Evolutionary conservation across 441 rosid species (phyloP).

Genomic region (Eugenia klotzschiana): DNA sequence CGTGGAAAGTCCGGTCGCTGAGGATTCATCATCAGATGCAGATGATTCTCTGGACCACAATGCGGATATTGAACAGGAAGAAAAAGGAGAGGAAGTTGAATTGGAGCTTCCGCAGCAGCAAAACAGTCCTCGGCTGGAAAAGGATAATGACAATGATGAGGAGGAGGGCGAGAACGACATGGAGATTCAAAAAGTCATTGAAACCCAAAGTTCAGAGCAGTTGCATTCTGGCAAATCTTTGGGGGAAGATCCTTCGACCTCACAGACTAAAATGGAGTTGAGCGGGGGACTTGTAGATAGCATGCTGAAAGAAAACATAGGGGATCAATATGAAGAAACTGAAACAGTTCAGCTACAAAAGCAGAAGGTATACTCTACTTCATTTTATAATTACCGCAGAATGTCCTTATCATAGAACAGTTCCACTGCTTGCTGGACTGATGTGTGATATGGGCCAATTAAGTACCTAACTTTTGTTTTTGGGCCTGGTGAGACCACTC

Average conservation of each 20-base stretch:
- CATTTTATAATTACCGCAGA: not conserved
- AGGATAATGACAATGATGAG: slow-evolving; percentile 1
- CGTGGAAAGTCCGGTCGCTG: slow-evolving; percentile 51
- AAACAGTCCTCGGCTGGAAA: slow-evolving; percentile 20
- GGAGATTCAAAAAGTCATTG: slow-evolving; percentile 20
- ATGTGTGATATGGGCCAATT: not conserved
- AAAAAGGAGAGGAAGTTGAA: slow-evolving; percentile 28
- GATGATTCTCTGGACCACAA: slow-evolving; percentile 55
- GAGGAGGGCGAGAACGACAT: slow-evolving; percentile 23
- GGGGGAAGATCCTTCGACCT: slow-evolving; percentile 27
- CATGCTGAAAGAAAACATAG: slow-evolving; percentile 16
- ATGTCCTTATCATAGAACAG: not conserved
- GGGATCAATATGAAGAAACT: slow-evolving; percentile 31
- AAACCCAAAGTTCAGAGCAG: slow-evolving; percentile 22
- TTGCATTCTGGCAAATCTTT: slow-evolving; percentile 18
- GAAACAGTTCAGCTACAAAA: slow-evolving; percentile 22
- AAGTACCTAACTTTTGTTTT: not conserved
- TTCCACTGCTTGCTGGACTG: not conserved
- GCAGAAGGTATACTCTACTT: slow-evolving; percentile 23
- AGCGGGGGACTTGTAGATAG: slow-evolving; percentile 15
- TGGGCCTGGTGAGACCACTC: not conserved
- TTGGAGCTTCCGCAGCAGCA: slow-evolving; percentile 27
- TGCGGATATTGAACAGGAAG: slow-evolving; percentile 48
- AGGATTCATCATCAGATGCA: slow-evolving; percentile 54
- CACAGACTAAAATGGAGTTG: slow-evolving; percentile 22